phyloP scores from a whole-genome alignment of 176 grass and related monocot genomes.

The Chrysopogon serrulatus region DNA sequence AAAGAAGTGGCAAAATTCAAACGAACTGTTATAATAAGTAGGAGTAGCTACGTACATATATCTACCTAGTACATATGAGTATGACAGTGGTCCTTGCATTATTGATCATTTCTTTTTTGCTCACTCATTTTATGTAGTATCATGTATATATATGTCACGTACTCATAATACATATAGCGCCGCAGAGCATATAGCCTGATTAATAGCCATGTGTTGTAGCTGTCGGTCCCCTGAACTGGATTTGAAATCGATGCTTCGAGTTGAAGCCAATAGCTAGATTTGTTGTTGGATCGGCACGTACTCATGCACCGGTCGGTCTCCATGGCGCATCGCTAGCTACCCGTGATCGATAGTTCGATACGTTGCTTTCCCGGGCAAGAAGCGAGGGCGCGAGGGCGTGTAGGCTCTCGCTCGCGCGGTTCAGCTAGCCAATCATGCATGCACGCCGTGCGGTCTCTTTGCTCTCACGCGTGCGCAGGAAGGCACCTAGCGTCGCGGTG shows the following conservation, averaged over 20 bases:
- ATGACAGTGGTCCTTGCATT: too few species aligned
- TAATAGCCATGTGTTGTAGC: background rate
- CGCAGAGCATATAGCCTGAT: background rate
- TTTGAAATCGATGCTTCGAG: background rate
- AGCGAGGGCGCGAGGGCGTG: too few species aligned
- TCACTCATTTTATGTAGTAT: too few species aligned
- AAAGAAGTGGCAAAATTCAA: too few species aligned
- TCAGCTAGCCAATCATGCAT: background rate
- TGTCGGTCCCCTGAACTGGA: conserved; percentile 18
- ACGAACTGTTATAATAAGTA: too few species aligned
- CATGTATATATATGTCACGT: too few species aligned
- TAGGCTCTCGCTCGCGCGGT: background rate
- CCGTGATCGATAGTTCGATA: background rate
- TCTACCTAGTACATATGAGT: too few species aligned
- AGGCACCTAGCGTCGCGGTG: conserved; percentile 5
- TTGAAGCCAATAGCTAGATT: background rate
- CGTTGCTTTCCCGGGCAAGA: conserved; percentile 24
- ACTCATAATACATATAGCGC: too few species aligned
- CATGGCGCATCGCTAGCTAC: background rate
- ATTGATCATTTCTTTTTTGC: too few species aligned
- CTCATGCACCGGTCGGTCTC: background rate
- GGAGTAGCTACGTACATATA: too few species aligned
- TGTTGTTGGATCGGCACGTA: background rate
- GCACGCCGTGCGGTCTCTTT: background rate
- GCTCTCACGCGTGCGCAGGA: background rate